Evolutionary conservation across 768 basidiomycete genomes (phyloP), one percentile per base, ranked within the genome.

Genomic region (Grammothele lineata): DNA sequence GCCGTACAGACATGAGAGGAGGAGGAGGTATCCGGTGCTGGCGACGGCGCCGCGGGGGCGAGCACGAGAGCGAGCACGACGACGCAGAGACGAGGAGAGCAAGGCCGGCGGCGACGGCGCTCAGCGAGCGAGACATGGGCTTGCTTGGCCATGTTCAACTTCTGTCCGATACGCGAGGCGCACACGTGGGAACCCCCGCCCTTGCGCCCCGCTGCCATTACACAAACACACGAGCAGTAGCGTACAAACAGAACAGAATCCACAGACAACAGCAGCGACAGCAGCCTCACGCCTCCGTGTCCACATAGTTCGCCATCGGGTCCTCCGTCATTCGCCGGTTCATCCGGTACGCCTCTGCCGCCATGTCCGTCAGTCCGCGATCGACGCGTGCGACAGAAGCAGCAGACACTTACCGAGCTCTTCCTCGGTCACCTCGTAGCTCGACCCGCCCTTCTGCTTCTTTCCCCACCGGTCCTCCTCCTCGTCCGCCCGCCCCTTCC

Each of bases 291-390:
- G 49, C 51, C 40, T 77, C 80, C 36, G 64, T 55, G 63, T 92
- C 92, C 41, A 90, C 75, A 62, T 93, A 92, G 63, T 88, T 90
- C 33, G 88, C 87, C 92, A 96, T 96, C 3, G 92, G 92, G 65
- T 96, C 92, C 48, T 92, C 89, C 39, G 74, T 70, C 67, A 83
- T 80, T 42, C 80, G 78, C 54, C 76, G 77, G 23, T 64, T 75
- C 78, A 92, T 83, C 48, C 92, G 78, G 66, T 94, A 96, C n/a
- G 87, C 89, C 85, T 96, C 92, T 90, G 71, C 51, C 63, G 56
- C 37, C 21, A 36, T n/a, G n/a, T n/a, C n/a, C n/a, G n/a, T n/a
- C n/a, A n/a, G n/a, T n/a, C n/a, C n/a, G n/a, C n/a, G n/a, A n/a
- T n/a, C n/a, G n/a, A n/a, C n/a, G n/a, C n/a, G n/a, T n/a, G n/a